Conservation (phyloP, 1,284 basidiomycete genomes). For the Ceratobasidium sp. region DNA sequence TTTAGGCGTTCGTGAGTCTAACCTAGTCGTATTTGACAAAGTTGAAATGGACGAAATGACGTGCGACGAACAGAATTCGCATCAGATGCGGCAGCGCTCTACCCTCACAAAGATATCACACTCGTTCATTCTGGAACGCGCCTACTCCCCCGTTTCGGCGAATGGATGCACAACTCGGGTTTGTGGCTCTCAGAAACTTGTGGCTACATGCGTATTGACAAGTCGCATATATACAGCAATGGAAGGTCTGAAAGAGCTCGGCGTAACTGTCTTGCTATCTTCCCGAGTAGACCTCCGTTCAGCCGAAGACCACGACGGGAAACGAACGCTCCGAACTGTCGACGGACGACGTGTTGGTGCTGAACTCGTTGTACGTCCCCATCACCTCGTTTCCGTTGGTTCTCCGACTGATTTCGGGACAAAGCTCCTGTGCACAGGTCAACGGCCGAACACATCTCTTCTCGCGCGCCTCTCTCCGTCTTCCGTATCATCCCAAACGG, state of each 20-base stretch:
- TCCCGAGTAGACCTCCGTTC: conserved; percentile 44
- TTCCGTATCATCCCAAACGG: conserved; percentile 61
- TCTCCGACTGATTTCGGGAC: background rate
- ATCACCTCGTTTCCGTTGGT: background rate
- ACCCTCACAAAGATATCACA: conserved; percentile 56
- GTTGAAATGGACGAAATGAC: background rate
- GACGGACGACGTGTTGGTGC: conserved; percentile 31
- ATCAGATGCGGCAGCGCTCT: conserved; percentile 57
- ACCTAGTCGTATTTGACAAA: background rate
- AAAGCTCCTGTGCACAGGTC: conserved; percentile 80
- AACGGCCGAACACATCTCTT: conserved; percentile 73
- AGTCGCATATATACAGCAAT: conserved; percentile 41
- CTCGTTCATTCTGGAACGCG: conserved; percentile 58
- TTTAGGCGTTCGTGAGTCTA: conserved; percentile 57
- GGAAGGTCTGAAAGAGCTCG: conserved; percentile 51
- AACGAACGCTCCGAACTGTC: conserved; percentile 49
- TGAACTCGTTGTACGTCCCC: conserved; percentile 18
- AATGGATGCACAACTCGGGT: conserved; percentile 55
- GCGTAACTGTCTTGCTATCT: conserved; percentile 55
- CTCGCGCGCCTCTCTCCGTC: conserved; percentile 63
- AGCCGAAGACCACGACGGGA: conserved; percentile 47
- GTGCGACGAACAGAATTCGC: conserved; percentile 54
- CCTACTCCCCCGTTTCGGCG: conserved; percentile 57
- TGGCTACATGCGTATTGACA: conserved; percentile 23
- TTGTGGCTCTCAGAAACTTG: conserved; percentile 41